phyloP scores from a whole-genome alignment of 2,329 filamentous ascomycete genomes.

The Monosporascus sp. region DNA sequence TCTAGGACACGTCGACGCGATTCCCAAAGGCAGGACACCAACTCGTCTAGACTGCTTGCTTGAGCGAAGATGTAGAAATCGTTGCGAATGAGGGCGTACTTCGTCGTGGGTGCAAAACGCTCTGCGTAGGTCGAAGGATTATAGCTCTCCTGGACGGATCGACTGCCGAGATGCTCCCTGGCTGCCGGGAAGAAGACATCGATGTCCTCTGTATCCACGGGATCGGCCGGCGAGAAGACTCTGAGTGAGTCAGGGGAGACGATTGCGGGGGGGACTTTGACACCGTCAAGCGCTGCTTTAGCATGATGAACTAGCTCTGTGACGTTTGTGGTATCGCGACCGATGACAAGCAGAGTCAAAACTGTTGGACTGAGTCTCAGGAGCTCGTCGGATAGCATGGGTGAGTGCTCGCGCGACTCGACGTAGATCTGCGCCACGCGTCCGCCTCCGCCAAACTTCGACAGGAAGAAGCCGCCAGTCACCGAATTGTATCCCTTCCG shows the following conservation, averaged over 20 bases:
- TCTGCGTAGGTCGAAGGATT: slow-evolving; percentile 8
- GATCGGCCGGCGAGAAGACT: slow-evolving; percentile 3
- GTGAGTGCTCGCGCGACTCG: slow-evolving; percentile 1
- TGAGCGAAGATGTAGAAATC: slow-evolving; percentile 19
- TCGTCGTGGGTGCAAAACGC: slow-evolving; percentile 10
- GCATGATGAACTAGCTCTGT: slow-evolving; percentile 5
- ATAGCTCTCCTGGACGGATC: slow-evolving; percentile 6
- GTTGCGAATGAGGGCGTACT: slow-evolving; percentile 14
- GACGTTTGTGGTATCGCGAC: background rate
- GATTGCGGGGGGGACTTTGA: slow-evolving; percentile 3
- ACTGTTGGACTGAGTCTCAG: slow-evolving; percentile 7
- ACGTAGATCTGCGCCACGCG: slow-evolving; percentile 19
- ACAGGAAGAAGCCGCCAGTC: slow-evolving; percentile 13
- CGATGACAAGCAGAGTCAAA: slow-evolving; percentile 13
- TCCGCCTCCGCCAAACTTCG: slow-evolving; percentile 12
- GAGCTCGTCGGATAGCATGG: slow-evolving; percentile 15
- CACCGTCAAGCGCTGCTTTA: slow-evolving; percentile 4
- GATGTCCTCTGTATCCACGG: background rate
- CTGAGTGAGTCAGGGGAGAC: slow-evolving; percentile 11
- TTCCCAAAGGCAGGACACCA: slow-evolving; percentile 3
- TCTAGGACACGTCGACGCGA: background rate
- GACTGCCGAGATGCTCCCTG: slow-evolving; percentile 3
- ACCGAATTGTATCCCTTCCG: slow-evolving; percentile 11
- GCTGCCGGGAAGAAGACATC: slow-evolving; percentile 12
- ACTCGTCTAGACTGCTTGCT: slow-evolving; percentile 7